A percentile compares a stretch with the other conserved stretches of the same genome.
Evolutionary conservation across 2,329 filamentous ascomycete species (phyloP).

Genomic region (Diplodia seriata): DNA sequence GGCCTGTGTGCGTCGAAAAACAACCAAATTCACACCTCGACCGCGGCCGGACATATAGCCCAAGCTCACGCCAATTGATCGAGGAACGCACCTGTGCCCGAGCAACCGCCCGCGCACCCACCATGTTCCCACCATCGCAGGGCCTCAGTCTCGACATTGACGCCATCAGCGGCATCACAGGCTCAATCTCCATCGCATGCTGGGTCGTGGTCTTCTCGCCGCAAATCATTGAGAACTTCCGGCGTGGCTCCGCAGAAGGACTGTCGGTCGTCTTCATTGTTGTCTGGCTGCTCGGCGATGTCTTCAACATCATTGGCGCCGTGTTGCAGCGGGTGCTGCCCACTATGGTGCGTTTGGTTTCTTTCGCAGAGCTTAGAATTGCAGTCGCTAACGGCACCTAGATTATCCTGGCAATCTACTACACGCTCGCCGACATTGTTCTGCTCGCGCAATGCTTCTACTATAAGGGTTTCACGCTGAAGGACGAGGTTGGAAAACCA

Average conservation of each 20-base stretch:
- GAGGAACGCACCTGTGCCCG: background rate
- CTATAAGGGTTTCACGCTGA: conserved; percentile 77
- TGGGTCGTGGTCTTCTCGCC: conserved; percentile 98
- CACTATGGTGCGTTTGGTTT: conserved; percentile 71
- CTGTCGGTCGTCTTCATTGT: conserved; percentile 91
- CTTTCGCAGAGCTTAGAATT: background rate
- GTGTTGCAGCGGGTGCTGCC: conserved; percentile 89
- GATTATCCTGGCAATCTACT: conserved; percentile 92
- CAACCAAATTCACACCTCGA: background rate
- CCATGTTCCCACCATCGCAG: conserved; percentile 62
- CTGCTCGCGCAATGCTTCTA: conserved; percentile 91
- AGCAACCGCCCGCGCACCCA: background rate
- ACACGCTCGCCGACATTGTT: conserved; percentile 89
- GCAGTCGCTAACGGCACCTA: conserved; percentile 40
- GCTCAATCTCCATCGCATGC: conserved; percentile 94
- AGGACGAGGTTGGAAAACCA: conserved; percentile 43
- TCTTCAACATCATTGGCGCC: conserved; percentile 95
- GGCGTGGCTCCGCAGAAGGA: conserved; percentile 81
- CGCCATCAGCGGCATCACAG: conserved; percentile 90
- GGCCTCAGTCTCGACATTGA: conserved; percentile 79
- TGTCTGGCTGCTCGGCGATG: conserved; percentile 90
- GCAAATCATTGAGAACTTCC: conserved; percentile 95
- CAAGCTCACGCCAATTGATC: background rate
- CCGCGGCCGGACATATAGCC: background rate
- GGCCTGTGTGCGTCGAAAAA: background rate